These are phyloP conservation scores for Neurospora sp. DNA, from an alignment of 495 filamentous ascomycete species.

Conservation along the genomic window DNA sequence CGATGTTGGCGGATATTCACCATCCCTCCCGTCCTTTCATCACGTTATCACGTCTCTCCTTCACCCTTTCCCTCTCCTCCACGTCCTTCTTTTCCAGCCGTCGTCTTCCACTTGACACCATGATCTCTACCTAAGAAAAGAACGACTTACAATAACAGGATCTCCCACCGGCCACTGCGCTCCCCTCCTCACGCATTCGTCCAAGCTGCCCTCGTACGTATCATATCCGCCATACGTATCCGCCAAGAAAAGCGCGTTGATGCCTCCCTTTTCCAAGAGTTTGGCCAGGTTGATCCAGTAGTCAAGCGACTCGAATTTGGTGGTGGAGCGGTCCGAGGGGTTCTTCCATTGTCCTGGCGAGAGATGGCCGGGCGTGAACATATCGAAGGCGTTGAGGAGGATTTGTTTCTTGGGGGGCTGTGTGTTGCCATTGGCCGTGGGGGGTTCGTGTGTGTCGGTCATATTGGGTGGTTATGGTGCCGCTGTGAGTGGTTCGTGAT, in stretches of 20 bases:
- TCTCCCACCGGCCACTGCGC: slow-evolving; percentile 50
- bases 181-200: slow-evolving; percentile 34
- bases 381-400: slow-evolving; percentile 37
- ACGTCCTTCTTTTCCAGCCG: neutral
- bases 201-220: slow-evolving; percentile 46
- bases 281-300: slow-evolving; percentile 54
- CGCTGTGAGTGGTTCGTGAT: neutral
- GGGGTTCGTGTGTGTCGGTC: neutral
- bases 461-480: neutral
- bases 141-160: slow-evolving; percentile 37
- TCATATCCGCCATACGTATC: slow-evolving; percentile 49
- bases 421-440: neutral
- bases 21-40: neutral
- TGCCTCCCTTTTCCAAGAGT: slow-evolving; percentile 46
- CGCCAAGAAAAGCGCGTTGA: slow-evolving; percentile 52
- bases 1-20: neutral
- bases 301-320: slow-evolving; percentile 39
- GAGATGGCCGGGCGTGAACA: slow-evolving; percentile 32
- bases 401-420: slow-evolving; percentile 24
- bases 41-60: neutral
- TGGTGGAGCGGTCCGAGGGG: slow-evolving; percentile 44
- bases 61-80: neutral
- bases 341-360: slow-evolving; percentile 44
- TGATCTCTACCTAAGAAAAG: neutral
- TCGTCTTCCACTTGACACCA: neutral